A percentile compares a stretch with the other conserved stretches of the same genome.
phyloP scores from a whole-genome alignment of 257 asterid genomes.

The Ligustrum vulgare region DNA sequence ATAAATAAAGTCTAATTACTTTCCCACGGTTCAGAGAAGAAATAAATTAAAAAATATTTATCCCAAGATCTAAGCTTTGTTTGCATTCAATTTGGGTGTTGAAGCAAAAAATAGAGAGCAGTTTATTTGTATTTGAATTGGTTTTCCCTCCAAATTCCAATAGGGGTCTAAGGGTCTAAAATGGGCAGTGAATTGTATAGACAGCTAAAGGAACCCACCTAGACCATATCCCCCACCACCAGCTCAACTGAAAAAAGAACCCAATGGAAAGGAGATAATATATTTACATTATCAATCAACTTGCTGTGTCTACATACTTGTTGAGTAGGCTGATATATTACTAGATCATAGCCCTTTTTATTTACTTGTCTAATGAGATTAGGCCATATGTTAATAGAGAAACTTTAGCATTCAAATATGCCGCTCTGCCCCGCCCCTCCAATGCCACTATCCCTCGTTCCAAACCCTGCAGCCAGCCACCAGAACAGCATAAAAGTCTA shows the following conservation, averaged over 20 bases:
- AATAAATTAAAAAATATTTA: neutral
- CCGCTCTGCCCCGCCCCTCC: neutral
- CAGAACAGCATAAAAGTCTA: neutral
- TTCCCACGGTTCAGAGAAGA: neutral
- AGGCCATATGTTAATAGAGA: neutral
- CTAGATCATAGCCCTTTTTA: neutral
- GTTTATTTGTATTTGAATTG: neutral
- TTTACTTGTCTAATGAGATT: neutral
- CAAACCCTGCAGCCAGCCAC: neutral
- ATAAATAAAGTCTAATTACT: neutral
- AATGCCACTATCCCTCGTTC: neutral
- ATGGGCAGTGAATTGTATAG: neutral
- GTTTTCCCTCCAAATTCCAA: neutral
- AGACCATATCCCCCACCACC: no score
- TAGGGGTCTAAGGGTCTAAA: no score
- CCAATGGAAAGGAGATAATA: neutral
- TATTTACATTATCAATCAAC: neutral
- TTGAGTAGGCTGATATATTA: neutral
- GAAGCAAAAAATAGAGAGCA: neutral
- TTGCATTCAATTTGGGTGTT: neutral
- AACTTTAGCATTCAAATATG: neutral
- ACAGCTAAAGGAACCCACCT: neutral
- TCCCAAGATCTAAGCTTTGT: neutral
- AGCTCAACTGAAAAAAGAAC: neutral
- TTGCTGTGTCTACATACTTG: neutral